Conservation (phyloP, 192 early-diverging fungal species). For the Coemansia sp. region DNA sequence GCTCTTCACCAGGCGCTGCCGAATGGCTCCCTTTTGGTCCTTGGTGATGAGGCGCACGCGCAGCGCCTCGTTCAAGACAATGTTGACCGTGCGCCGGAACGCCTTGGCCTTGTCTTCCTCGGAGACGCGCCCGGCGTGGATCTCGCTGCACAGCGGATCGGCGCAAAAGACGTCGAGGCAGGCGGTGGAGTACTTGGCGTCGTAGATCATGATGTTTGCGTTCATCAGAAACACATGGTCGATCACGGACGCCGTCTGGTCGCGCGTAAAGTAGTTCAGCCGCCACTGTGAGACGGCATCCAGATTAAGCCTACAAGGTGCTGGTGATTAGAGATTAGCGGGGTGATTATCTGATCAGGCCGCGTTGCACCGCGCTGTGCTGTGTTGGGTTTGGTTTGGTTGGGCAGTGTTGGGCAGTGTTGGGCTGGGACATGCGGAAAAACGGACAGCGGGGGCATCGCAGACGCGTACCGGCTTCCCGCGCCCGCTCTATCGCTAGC, state of each 20-base stretch:
- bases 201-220: slow-evolving; percentile 47
- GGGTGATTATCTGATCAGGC: too few species aligned
- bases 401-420: too few species aligned
- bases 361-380: too few species aligned
- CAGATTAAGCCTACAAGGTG: slow-evolving; percentile 35
- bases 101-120: slow-evolving; percentile 51
- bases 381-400: too few species aligned
- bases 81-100: slow-evolving; percentile 47
- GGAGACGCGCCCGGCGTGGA: slow-evolving; percentile 40
- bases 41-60: slow-evolving; percentile 42
- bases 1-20: slow-evolving; percentile 40
- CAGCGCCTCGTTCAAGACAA: slow-evolving; percentile 52
- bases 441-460: too few species aligned
- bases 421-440: too few species aligned
- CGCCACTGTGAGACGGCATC: slow-evolving; percentile 54
- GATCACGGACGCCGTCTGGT: slow-evolving; percentile 46
- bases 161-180: slow-evolving; percentile 47
- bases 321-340: too few species aligned
- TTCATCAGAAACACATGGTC: slow-evolving; percentile 50
- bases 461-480: too few species aligned
- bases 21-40: slow-evolving; percentile 45
- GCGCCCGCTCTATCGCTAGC: too few species aligned
- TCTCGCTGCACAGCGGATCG: slow-evolving; percentile 50
- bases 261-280: slow-evolving; percentile 46
- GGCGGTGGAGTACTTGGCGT: slow-evolving; percentile 35